Evolutionary conservation across 768 basidiomycete genomes (phyloP), one percentile per base, ranked within the genome.

Genomic region (Rhizopogon vulgaris): DNA sequence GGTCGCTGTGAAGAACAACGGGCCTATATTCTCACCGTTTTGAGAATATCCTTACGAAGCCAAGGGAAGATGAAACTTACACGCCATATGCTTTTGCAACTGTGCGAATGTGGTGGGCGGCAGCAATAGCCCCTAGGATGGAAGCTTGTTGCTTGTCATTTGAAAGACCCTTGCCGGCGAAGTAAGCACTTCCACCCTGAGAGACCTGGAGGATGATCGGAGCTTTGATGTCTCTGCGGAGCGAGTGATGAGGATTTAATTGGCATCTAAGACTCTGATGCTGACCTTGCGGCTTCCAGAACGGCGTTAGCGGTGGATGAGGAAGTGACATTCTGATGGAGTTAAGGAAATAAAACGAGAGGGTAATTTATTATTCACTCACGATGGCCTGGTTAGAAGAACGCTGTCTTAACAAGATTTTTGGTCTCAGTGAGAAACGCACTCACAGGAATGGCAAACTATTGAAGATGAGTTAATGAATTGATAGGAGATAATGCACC

Each of bases 181-280:
- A 97, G 79, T 87, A 97, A 48, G 94, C 95, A 56, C 83, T 80
- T 63, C 96, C 96, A 52, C 96, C 96, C 69, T 99, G 94, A 51
- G 96, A 99, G 57, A 94, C 85, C 68, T 98, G 96, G 63, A 97
- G 76, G 72, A 99, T 98, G 73, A 99, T 94, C 53, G 95, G 95
- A 28, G 95, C 79, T 71, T 98, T 97, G 79, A 90, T 82, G 69
- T 97, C 96, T 58, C 91, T 91, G 62, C 41, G 51, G 28, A 24
- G 11, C 18, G 18, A 55, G 22, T 17, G 24, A 24, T 65, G 27
- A 58, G 49, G 3, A 28, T 15, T 0, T 30, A 3, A 43, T 58
- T 53, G 51, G 54, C 52, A 40, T 41, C 15, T 40, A 42, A 25
- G 6, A 32, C 2, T 37, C 11, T 43, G 38, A 14, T 17, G 54